phyloP scores from a whole-genome alignment of 202 grass and related monocot genomes.

The Miscanthus sacchariflorus region DNA sequence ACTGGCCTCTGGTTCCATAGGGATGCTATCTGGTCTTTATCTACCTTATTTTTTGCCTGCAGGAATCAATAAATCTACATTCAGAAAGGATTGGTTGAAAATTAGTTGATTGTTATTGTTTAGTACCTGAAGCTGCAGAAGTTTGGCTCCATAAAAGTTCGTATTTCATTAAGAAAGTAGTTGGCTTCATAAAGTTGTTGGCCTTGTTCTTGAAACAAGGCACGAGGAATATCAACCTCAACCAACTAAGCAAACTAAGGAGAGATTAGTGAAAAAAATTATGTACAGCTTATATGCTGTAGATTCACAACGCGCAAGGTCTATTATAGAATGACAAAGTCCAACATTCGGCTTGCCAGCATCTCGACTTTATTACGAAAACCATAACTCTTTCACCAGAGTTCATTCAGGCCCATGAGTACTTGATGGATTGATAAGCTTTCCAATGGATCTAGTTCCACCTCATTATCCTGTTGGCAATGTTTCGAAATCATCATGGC shows the following conservation, averaged over 20 bases:
- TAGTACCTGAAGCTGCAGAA: conserved; percentile 81
- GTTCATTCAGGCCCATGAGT: too few species aligned
- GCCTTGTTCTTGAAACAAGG: conserved; percentile 95
- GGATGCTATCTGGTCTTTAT: conserved; percentile 70
- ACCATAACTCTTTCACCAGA: too few species aligned
- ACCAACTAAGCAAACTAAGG: conserved; percentile 72
- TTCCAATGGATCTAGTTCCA: too few species aligned
- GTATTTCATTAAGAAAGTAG: too few species aligned
- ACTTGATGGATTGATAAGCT: too few species aligned
- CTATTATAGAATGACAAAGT: too few species aligned
- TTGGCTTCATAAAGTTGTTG: conserved; percentile 67
- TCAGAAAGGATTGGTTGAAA: conserved; percentile 35
- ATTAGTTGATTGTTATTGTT: background rate
- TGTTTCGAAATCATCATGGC: too few species aligned
- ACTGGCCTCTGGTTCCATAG: conserved; percentile 65
- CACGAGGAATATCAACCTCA: conserved; percentile 87
- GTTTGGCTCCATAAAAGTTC: conserved; percentile 55
- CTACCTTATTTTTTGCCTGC: conserved; percentile 77
- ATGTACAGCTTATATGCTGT: background rate
- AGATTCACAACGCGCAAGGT: too few species aligned
- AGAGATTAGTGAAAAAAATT: conserved; percentile 2
- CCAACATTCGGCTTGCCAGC: too few species aligned
- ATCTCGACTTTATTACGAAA: too few species aligned
- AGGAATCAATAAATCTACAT: conserved; percentile 35
- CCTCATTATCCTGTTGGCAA: too few species aligned